Evolutionary conservation across 2,329 filamentous ascomycete species (phyloP), one percentile per base, ranked within the genome.

Genomic region (Scedosporium apiospermum): DNA sequence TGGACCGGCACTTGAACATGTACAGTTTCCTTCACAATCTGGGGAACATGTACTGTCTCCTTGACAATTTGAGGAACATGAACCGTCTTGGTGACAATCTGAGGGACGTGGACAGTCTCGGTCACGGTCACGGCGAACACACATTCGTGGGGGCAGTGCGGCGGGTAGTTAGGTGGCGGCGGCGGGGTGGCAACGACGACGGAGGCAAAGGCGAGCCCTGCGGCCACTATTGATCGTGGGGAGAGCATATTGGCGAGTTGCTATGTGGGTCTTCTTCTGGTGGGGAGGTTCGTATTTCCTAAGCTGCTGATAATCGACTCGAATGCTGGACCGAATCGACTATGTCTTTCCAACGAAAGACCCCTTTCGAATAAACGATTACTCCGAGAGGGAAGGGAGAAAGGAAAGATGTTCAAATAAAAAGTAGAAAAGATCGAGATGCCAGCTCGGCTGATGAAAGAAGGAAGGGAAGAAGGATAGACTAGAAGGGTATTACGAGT

Each of bases 361-460:
- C 49, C 44, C 18, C 53, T 27, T 30, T 27, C 16, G 23, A 6
- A 16, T n/a, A 57, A 57, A 12, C 12, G 23, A 16, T 57, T 1
- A 38, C 34, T 1, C 34, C 34, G 41, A 42, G 18, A 41, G 7
- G 49, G 30, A 61, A 41, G 46, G 34, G 6, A 41, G 34, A 26
- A 61, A 23, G 55, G 30, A 38, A n/a, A 46, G 27, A 18, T 46
- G 21, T 21, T 46, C 16, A n/a, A 41, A 38, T 41, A 34, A 23
- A 58, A 21, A 51, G 41, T 60, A 51, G 34, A 21, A 62, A 57
- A 62, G 51, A 57, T 26, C 23, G 60, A 57, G 51, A 62, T 53
- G 26, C 60, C 60, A 61, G 60, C 51, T 55, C 60, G 34, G 44
- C 38, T 53, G 60, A 23, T 18, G 38, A 62, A 38, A 14, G 27